phyloP scores from a whole-genome alignment of 1,284 basidiomycete species.

The Ceratobasidium sp. region DNA sequence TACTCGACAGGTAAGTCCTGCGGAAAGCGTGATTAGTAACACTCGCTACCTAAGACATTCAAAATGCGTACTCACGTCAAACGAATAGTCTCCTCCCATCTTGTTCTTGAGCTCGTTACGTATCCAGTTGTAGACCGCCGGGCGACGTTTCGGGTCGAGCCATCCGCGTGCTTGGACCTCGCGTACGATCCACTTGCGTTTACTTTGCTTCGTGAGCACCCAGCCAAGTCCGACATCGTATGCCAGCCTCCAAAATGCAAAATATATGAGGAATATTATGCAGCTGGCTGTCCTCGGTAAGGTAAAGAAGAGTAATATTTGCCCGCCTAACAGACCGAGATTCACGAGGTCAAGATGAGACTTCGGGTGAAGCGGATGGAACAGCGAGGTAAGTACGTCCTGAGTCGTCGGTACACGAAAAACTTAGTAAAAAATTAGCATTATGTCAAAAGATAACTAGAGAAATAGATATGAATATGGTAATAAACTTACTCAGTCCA shows the following conservation, averaged over 20 bases:
- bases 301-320: conserved; percentile 79
- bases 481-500: conserved; percentile 6
- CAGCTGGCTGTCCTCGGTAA: conserved; percentile 67
- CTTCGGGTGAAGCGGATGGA: conserved; percentile 89
- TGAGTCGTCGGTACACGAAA: conserved; percentile 96
- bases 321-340: conserved; percentile 78
- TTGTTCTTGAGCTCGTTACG: conserved; percentile 87
- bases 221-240: conserved; percentile 96
- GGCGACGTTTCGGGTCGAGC: conserved; percentile 79
- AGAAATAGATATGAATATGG: background rate
- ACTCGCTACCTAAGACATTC: background rate
- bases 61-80: conserved; percentile 73
- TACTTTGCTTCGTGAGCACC: conserved; percentile 93
- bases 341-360: conserved; percentile 93
- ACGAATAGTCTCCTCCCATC: conserved; percentile 94
- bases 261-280: conserved; percentile 84
- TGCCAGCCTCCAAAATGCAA: conserved; percentile 91
- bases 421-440: conserved; percentile 61
- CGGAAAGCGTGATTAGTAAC: no score
- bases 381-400: conserved; percentile 91
- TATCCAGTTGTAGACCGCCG: conserved; percentile 81
- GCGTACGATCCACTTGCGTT: conserved; percentile 91
- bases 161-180: conserved; percentile 84
- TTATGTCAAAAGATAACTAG: background rate
- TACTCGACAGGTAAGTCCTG: conserved; percentile 84